Evolutionary conservation across 2,329 filamentous ascomycete species (phyloP).

Genomic region (Pseudocercospora musae): DNA sequence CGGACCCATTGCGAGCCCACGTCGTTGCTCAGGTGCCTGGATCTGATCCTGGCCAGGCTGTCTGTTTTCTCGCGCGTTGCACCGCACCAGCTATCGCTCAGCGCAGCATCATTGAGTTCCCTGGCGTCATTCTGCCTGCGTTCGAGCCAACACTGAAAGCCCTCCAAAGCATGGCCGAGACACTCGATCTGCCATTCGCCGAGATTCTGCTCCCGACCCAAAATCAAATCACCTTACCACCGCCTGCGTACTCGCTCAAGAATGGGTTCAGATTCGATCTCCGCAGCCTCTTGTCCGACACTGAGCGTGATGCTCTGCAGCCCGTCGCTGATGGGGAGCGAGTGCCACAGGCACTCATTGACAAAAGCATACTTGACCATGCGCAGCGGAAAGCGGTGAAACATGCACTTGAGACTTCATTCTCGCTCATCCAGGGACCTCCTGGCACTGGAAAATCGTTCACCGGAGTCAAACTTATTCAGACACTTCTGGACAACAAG

Average conservation of each 20-base stretch:
- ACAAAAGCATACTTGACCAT: conserved; percentile 44
- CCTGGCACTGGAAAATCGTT: conserved; percentile 76
- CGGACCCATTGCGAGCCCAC: conserved; percentile 9
- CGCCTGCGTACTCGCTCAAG: conserved; percentile 52
- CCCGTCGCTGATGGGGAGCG: conserved; percentile 6
- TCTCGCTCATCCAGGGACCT: conserved; percentile 68
- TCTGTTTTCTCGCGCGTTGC: conserved; percentile 1
- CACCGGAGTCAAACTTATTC: conserved; percentile 62
- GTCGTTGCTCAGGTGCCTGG: conserved; percentile 14
- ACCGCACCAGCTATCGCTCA: not conserved
- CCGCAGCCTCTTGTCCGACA: conserved; percentile 24
- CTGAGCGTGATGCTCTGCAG: conserved; percentile 32
- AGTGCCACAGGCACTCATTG: conserved; percentile 20
- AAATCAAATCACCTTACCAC: conserved; percentile 31
- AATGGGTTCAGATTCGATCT: conserved; percentile 46
- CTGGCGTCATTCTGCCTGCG: conserved; percentile 56
- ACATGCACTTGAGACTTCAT: conserved; percentile 49
- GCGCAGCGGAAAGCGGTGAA: conserved; percentile 59
- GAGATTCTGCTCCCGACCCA: conserved; percentile 30
- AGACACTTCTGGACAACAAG: conserved; percentile 52
- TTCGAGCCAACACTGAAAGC: conserved; percentile 57
- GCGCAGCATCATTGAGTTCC: conserved; percentile 57
- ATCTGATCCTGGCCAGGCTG: not conserved
- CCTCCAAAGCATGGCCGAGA: conserved; percentile 51
- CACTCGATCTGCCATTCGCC: conserved; percentile 31